These are phyloP conservation scores for Zygosaccharomyces pseudorouxii DNA, from an alignment of 805 yeast genomes.

Conservation along the genomic window DNA sequence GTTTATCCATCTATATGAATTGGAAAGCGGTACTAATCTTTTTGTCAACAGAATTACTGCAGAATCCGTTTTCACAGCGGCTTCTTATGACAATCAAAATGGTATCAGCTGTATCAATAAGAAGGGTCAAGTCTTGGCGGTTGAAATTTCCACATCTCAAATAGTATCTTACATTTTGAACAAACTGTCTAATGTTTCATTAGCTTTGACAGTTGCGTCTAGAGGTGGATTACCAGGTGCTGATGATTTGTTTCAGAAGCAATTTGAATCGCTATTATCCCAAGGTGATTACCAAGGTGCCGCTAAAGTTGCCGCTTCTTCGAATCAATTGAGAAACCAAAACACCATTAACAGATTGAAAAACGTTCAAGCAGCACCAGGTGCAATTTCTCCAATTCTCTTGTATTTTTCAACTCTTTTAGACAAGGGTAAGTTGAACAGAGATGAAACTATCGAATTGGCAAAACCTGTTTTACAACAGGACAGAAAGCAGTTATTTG, in stretches of 20 bases:
- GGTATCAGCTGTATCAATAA: constrained; percentile 94
- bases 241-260: constrained; percentile 83
- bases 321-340: constrained; percentile 87
- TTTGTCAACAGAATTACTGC: constrained; percentile 96
- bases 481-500: constrained; percentile 87
- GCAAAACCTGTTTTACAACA: constrained; percentile 95
- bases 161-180: constrained; percentile 85
- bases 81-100: constrained; percentile 60
- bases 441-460: constrained; percentile 88
- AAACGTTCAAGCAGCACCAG: constrained; percentile 85
- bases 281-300: constrained; percentile 88
- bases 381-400: constrained; percentile 89
- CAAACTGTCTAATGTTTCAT: constrained; percentile 76
- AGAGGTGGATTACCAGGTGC: constrained; percentile 98
- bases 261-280: constrained; percentile 77
- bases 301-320: constrained; percentile 94
- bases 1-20: constrained; percentile 90
- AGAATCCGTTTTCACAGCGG: constrained; percentile 89
- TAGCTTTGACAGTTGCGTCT: constrained; percentile 84
- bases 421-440: constrained; percentile 89
- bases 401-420: constrained; percentile 87
- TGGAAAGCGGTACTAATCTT: constrained; percentile 86
- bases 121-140: constrained; percentile 90
- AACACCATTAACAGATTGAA: constrained; percentile 92
- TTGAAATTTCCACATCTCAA: constrained; percentile 78